Percentiles rank a stretch among this genome's conserved stretches.
phyloP scores from a whole-genome alignment of 2,329 filamentous ascomycete species.

The Neonectria magnoliae region DNA sequence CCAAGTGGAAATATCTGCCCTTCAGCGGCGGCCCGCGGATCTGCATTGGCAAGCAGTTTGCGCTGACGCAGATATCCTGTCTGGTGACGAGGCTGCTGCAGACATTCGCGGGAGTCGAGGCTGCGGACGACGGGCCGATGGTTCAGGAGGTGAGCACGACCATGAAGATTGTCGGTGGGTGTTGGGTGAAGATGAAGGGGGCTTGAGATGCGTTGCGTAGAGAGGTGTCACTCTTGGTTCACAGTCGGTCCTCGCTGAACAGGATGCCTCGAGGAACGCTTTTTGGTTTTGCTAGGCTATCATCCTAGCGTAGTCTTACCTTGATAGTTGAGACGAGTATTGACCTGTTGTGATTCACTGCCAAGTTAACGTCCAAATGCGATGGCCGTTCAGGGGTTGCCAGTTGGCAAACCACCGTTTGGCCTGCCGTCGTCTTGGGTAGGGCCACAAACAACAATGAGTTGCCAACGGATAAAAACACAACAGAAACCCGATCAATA shows the following conservation, averaged over 20 bases:
- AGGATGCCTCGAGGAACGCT: neutral
- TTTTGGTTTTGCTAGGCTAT: neutral
- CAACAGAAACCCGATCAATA: neutral
- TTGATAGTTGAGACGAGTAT: neutral
- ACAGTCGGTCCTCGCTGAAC: neutral
- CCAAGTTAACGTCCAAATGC: neutral
- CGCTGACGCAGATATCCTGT: conserved; percentile 52
- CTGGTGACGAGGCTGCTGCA: conserved; percentile 49
- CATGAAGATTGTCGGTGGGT: conserved; percentile 39
- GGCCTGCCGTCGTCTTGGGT: neutral
- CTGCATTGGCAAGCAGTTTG: conserved; percentile 58
- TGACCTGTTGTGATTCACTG: neutral
- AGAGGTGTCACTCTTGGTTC: neutral
- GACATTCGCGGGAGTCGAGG: conserved; percentile 44
- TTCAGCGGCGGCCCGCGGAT: conserved; percentile 57
- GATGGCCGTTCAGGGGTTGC: neutral
- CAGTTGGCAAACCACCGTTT: neutral
- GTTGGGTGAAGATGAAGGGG: conserved; percentile 40
- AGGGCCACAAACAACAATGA: neutral
- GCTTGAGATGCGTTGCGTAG: conserved; percentile 16
- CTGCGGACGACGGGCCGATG: conserved; percentile 42
- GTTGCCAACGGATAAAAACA: neutral
- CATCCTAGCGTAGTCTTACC: neutral
- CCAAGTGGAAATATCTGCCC: conserved; percentile 53
- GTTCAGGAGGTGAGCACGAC: conserved; percentile 38